Percentiles rank a stretch among this genome's conserved stretches.
Conservation (phyloP, 1,284 basidiomycete genomes). For the Moniliella sp. region DNA sequence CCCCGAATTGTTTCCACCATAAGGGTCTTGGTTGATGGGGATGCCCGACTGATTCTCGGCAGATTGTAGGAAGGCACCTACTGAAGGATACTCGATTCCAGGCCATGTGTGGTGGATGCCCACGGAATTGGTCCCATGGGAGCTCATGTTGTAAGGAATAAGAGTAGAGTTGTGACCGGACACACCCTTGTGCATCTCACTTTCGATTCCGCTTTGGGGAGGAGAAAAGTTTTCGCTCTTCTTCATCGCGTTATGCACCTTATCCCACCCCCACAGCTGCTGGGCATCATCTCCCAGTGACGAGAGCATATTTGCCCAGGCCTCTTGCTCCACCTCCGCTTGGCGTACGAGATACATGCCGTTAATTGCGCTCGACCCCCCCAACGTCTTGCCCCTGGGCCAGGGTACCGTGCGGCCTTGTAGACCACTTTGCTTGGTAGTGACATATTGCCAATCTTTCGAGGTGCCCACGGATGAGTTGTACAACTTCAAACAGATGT, state of each 20-base stretch:
- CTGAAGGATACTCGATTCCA: constrained; percentile 10
- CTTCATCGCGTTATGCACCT: constrained; percentile 12
- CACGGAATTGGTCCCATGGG: constrained; percentile 11
- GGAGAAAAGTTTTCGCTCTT: constrained; percentile 11
- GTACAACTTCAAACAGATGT: constrained; percentile 3
- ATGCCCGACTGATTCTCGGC: too few species aligned
- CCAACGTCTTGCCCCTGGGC: constrained; percentile 36
- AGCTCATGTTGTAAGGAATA: constrained; percentile 9
- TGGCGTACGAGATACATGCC: constrained; percentile 19
- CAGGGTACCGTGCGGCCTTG: constrained; percentile 9
- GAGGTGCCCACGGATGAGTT: constrained; percentile 8
- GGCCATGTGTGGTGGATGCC: constrained; percentile 16
- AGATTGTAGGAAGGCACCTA: too few species aligned
- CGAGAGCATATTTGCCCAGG: constrained; percentile 13
- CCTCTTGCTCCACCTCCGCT: constrained; percentile 22
- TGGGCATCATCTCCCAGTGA: constrained; percentile 9
- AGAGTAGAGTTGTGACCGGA: constrained; percentile 4
- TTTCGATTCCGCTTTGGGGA: too few species aligned
- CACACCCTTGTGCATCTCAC: constrained; percentile 3
- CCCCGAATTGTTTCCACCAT: constrained; percentile 18
- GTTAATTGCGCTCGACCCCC: constrained; percentile 38
- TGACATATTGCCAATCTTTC: constrained; percentile 18
- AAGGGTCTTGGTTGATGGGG: constrained; percentile 5
- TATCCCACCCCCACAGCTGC: constrained; percentile 10
- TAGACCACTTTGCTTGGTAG: constrained; percentile 6